These are phyloP conservation scores for Straminergon stramineum DNA, from an alignment of 225 moss, liverwort and hornwort species.

Conservation along the genomic window DNA sequence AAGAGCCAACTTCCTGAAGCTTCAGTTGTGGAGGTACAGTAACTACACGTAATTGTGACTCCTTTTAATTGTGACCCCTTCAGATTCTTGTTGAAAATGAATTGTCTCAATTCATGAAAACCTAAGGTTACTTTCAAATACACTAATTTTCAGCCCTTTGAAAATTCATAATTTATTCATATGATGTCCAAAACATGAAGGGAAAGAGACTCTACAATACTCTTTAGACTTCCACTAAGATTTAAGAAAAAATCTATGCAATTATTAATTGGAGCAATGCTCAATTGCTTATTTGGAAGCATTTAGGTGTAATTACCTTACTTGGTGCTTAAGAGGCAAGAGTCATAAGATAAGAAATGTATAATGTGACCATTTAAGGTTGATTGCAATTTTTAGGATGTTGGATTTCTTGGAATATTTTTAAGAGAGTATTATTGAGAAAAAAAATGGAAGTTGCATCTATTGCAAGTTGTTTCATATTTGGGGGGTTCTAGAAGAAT, in stretches of 20 bases:
- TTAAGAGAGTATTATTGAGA: background rate
- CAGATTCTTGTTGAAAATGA: accelerated
- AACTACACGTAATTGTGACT: accelerated
- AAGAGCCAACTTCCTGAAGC: background rate
- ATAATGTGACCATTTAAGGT: too few species aligned
- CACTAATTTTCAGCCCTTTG: background rate
- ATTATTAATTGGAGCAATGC: accelerated
- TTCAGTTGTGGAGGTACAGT: background rate
- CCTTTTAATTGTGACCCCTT: accelerated
- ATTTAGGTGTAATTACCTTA: background rate
- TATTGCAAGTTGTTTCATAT: background rate
- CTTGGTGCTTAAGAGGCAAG: background rate
- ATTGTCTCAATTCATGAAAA: accelerated
- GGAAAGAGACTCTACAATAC: background rate
- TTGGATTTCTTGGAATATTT: background rate
- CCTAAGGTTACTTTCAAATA: accelerated
- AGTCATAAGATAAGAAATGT: accelerated
- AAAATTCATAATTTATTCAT: background rate
- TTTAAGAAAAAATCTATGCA: background rate
- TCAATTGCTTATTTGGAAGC: background rate
- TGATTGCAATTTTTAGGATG: background rate
- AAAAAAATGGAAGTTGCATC: background rate
- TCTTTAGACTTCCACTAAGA: background rate
- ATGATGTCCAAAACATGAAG: background rate
- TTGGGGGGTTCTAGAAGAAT: background rate